A percentile compares a stretch with the other conserved stretches of the same genome.
Conservation (phyloP, 257 asterid species). For the Striga asiatica region DNA sequence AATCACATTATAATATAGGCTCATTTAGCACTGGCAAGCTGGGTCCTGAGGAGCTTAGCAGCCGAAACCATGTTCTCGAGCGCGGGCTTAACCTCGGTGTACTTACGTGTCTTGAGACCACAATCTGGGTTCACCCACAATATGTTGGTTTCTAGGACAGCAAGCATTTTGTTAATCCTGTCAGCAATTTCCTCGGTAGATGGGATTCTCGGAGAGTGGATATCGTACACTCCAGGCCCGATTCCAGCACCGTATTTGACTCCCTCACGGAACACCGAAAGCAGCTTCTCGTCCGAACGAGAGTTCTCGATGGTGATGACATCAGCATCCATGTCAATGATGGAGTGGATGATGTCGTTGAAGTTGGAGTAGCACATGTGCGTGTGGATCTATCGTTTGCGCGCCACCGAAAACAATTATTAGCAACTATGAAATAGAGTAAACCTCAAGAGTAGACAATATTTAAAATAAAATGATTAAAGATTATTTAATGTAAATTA, state of each 20-base stretch:
- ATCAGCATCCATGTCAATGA: slow-evolving; percentile 95
- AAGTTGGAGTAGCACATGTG: slow-evolving; percentile 99
- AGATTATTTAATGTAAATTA: too few relatives aligned
- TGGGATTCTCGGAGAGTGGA: slow-evolving; percentile 97
- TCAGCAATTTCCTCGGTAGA: slow-evolving; percentile 79
- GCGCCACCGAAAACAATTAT: not conserved
- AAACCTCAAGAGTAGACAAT: too few relatives aligned
- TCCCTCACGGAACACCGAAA: slow-evolving; percentile 95
- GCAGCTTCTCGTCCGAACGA: slow-evolving; percentile 92
- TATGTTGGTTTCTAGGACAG: slow-evolving; percentile 84
- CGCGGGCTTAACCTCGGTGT: slow-evolving; percentile 84
- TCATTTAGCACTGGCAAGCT: slow-evolving; percentile 62
- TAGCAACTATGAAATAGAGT: not conserved
- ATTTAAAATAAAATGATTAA: too few relatives aligned
- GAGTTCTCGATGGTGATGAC: slow-evolving; percentile 98
- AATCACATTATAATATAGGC: too few relatives aligned
- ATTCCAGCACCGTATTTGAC: slow-evolving; percentile 95
- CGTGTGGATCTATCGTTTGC: slow-evolving; percentile 49
- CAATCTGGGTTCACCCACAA: slow-evolving; percentile 99
- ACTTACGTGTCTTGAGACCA: slow-evolving; percentile 95
- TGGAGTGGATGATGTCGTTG: slow-evolving; percentile 93
- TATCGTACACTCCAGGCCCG: slow-evolving; percentile 91
- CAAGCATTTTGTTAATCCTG: slow-evolving; percentile 94
- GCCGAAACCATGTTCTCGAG: slow-evolving; percentile 77
- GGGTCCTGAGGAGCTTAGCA: slow-evolving; percentile 67